Base-by-base conservation (phyloP, 78 protist genomes). In the Dictyostelium brefeldianum region DNA sequence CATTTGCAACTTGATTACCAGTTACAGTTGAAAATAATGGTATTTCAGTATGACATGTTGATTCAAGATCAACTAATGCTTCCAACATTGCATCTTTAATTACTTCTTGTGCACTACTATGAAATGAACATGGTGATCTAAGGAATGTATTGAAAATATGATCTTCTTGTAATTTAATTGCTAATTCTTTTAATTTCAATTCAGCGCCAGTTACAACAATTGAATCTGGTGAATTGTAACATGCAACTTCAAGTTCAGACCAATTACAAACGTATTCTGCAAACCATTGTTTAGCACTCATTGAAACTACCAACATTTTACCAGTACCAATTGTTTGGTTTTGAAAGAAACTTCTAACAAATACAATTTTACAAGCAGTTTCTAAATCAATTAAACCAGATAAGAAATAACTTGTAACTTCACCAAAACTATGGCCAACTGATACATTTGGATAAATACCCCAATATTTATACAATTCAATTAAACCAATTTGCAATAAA, bases 361-460 rank as follows among this genome's bases (percentile, higher is more conserved):
- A 90, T n/a, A 90, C 95, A 43, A 90, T 46, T 29, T n/a, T 41
- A 27, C 43, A 27, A 20, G 89, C 95, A 47, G 65, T 36, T 17
- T 81, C 84, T 5, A 90, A 69, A 22, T 18, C 9, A 46, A 90
- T 65, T 3, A 57, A n/a, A n/a, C 95, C 95, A 1, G 89, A 54
- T 56, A 27, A 74, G 46, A 70, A 81, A 14, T 84, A 80, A 31
- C 81, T 22, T 9, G 95, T 59, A 1, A 90, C 95, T 50, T 90
- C 95, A 62, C 95, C 95, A 90, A 81, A 90, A 73, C 84, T 77
- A 71, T 92, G 95, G 20, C 95, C 95, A 41, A 92, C 78, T 27
- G 84, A 81, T 27, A 59, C 18, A 1, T 75, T 59, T 25, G 95
- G 95, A 17, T 50, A 46, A 27, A 92, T 36, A 50, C 95, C 95